Conservation (phyloP, 768 basidiomycete genomes). For the Lactifluus volemus region DNA sequence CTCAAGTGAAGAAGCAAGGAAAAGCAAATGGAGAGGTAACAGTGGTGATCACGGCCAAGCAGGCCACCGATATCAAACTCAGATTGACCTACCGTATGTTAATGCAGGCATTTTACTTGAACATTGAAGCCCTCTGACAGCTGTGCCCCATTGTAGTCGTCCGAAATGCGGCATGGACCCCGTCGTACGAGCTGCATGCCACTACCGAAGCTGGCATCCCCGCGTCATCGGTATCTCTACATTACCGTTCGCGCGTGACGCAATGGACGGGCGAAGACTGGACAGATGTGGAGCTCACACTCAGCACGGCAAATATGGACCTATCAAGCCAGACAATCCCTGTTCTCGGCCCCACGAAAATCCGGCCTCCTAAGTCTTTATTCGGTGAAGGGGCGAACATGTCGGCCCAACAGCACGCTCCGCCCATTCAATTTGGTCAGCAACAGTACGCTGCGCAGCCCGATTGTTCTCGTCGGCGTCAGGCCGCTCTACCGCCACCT, state of each 20-base stretch:
- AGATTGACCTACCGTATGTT: conserved; percentile 45
- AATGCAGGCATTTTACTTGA: not conserved
- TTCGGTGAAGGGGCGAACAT: not conserved
- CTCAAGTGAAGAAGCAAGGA: conserved; percentile 28
- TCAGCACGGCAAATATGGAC: conserved; percentile 42
- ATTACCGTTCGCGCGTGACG: conserved; percentile 45
- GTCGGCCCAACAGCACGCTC: not conserved
- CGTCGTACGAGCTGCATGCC: conserved; percentile 53
- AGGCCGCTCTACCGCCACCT: no score
- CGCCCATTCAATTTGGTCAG: no score
- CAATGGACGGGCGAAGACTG: conserved; percentile 58
- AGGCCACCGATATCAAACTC: conserved; percentile 32
- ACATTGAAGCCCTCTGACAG: not conserved
- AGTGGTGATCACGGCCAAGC: conserved; percentile 36
- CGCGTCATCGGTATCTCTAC: conserved; percentile 36
- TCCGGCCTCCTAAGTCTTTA: not conserved
- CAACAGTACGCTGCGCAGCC: not conserved
- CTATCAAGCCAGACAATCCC: conserved; percentile 30
- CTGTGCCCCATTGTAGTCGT: conserved; percentile 36
- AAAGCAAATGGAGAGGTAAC: conserved; percentile 27
- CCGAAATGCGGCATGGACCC: conserved; percentile 39
- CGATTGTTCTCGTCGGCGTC: no score
- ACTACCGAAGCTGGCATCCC: conserved; percentile 35
- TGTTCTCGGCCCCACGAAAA: conserved; percentile 12
- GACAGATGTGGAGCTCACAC: conserved; percentile 39